Percentiles rank a stretch among this genome's conserved stretches.
Evolutionary conservation across 208 protist species (phyloP).

Genomic region (Leishmania tarentolae): DNA sequence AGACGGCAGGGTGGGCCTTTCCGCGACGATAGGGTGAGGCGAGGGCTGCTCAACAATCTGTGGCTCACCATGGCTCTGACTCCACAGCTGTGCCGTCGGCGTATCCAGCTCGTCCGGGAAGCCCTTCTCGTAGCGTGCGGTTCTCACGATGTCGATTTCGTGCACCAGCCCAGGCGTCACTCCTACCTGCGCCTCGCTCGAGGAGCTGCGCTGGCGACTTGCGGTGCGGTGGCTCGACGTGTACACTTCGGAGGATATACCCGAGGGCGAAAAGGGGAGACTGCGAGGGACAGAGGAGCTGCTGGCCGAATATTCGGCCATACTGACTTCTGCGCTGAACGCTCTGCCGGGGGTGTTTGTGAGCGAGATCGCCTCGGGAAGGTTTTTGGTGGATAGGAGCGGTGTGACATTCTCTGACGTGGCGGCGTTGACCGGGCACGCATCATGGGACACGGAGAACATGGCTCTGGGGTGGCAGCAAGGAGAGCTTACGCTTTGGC

Average conservation of each 20-base stretch:
- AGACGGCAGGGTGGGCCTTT: not conserved
- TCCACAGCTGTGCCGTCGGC: too few relatives aligned
- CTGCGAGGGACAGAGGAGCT: not conserved
- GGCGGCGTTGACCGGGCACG: not conserved
- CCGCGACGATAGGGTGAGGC: not conserved
- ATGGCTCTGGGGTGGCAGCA: not conserved
- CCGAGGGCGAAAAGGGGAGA: not conserved
- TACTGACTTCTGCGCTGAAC: slow-evolving; percentile 11
- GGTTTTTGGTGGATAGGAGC: slow-evolving; percentile 8
- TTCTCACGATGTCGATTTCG: not conserved
- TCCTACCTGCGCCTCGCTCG: not conserved
- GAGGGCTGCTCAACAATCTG: not conserved
- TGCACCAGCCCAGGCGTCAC: not conserved
- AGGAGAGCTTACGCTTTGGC: not conserved
- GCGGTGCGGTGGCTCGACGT: not conserved
- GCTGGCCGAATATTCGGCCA: not conserved
- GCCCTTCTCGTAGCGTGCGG: not conserved
- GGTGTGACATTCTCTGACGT: not conserved
- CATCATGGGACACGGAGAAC: not conserved
- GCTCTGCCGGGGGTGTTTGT: slow-evolving; percentile 6
- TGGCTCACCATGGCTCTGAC: not conserved
- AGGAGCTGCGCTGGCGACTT: slow-evolving; percentile 13
- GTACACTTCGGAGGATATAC: slow-evolving; percentile 9
- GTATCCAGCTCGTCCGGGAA: not conserved
- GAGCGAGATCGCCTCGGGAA: slow-evolving; percentile 37